phyloP scores from a whole-genome alignment of 139 green algal genomes.

The Gonium pectorale region DNA sequence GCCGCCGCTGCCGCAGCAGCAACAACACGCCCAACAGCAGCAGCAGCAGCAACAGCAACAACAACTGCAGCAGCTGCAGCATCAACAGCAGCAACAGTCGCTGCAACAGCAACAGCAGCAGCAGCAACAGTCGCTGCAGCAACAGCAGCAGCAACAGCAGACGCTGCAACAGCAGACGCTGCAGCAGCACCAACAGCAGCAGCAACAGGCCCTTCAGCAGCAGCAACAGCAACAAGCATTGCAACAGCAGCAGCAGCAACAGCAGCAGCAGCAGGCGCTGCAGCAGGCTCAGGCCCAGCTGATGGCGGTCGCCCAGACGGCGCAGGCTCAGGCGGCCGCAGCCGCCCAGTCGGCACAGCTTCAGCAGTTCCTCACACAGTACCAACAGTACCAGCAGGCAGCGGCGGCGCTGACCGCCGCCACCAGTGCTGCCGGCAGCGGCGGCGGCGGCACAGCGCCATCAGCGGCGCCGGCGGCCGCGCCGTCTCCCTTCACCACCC shows the following conservation, averaged over 20 bases:
- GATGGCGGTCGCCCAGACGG: neutral
- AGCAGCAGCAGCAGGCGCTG: neutral
- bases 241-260: neutral
- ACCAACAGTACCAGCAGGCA: neutral
- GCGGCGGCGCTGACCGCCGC: neutral
- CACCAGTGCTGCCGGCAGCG: neutral
- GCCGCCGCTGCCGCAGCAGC: too few species aligned
- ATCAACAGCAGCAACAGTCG: neutral
- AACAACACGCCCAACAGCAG: neutral
- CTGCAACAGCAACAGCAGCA: neutral
- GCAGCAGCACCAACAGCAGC: neutral
- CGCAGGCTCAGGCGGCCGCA: neutral
- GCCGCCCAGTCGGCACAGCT: neutral
- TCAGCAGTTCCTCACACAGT: conserved; percentile 2
- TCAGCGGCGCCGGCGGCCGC: neutral
- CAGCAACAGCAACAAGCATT: neutral
- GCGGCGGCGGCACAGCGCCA: neutral
- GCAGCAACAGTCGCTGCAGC: neutral
- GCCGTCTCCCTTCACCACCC: neutral
- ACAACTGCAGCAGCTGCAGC: neutral
- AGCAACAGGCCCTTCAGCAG: neutral
- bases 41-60: neutral
- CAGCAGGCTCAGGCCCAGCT: conserved; percentile 8
- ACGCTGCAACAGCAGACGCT: neutral
- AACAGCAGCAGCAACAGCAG: neutral